Evolutionary conservation across 257 asterid genomes (phyloP), one percentile per base, ranked within the genome.

Genomic region (Schizonepeta tenuifolia): DNA sequence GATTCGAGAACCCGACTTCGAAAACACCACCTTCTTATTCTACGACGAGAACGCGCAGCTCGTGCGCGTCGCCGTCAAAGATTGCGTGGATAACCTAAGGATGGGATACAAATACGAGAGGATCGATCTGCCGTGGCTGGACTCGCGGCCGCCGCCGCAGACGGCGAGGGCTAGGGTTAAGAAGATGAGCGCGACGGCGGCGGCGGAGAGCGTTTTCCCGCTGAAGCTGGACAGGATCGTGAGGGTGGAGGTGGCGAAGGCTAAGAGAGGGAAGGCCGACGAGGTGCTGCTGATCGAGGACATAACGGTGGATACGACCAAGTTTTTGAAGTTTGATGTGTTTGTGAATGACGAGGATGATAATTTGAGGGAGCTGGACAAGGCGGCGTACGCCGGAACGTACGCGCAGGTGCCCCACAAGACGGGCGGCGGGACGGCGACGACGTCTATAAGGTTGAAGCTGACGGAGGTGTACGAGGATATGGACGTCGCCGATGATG

Each of bases 341-440:
- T 86, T 75, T 12, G 82, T 88, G n/a, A 81, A 88, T 44, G 96
- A 89, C 9, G 96, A 89, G 9, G 92, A 89, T 24, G 92, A 84
- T 11, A 77, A 75, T 12, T 9, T 74, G 1, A 2, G 24, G 7
- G 81, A 74, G 55, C 85, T 86, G 6, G 84, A 84, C 50, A 80
- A 83, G 82, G 81, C 82, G 28, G 90, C 88, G 66, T 88, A 84
- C 58, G 88, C 82, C 1, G 95, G 95, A 11, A 86, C 92, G 9
- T 88, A 86, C 28, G 86, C 84, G 50, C 86, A 84, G 53, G 82
- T 88, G 75, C 95, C 91, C 0, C 95, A 84, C 53, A 75, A 76
- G 60, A 40, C 78, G 44, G 26, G 54, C 1, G 76, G 58, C n/a
- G 69, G 10, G 24, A 56, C 75, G 41, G 72, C 70, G 3, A 79